Evolutionary conservation across 2,329 filamentous ascomycete genomes (phyloP).

Genomic region (Alternaria atra): DNA sequence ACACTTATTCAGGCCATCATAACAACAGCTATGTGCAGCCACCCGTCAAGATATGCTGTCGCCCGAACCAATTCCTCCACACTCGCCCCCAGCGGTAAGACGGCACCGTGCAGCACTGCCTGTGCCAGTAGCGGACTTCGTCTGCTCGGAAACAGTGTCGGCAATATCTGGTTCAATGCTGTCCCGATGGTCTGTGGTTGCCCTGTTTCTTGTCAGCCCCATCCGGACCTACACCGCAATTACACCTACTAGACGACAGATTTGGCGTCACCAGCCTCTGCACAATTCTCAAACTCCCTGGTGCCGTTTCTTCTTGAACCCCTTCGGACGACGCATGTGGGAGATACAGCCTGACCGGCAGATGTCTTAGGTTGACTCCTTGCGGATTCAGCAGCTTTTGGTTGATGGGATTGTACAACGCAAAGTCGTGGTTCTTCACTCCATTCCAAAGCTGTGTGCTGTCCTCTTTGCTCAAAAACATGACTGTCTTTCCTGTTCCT

Average conservation of each 20-base stretch:
- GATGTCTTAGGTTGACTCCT: conserved; percentile 74
- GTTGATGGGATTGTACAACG: conserved; percentile 77
- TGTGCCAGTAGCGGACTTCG: conserved; percentile 84
- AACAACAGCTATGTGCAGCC: conserved; percentile 82
- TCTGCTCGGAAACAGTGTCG: conserved; percentile 85
- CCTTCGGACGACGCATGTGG: conserved; percentile 55
- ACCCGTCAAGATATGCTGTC: conserved; percentile 90
- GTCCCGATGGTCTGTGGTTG: conserved; percentile 77
- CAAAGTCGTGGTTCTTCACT: conserved; percentile 79
- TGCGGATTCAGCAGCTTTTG: conserved; percentile 76
- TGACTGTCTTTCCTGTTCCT: conserved; percentile 87
- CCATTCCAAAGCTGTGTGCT: conserved; percentile 84
- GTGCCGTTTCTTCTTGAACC: conserved; percentile 32
- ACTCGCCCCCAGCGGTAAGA: conserved; percentile 80
- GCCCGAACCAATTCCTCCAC: conserved; percentile 84
- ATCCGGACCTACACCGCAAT: conserved; percentile 3
- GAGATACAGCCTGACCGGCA: conserved; percentile 90
- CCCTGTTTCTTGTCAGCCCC: conserved; percentile 40
- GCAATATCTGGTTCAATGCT: conserved; percentile 78
- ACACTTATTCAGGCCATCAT: conserved; percentile 64
- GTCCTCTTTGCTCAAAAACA: conserved; percentile 85
- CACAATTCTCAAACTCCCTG: conserved; percentile 62
- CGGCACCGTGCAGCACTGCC: conserved; percentile 84
- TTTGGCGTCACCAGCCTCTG: conserved; percentile 74
- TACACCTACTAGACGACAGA: conserved; percentile 49